phyloP scores from a whole-genome alignment of 345 rosid genomes.

The Hirschfeldia incana region DNA sequence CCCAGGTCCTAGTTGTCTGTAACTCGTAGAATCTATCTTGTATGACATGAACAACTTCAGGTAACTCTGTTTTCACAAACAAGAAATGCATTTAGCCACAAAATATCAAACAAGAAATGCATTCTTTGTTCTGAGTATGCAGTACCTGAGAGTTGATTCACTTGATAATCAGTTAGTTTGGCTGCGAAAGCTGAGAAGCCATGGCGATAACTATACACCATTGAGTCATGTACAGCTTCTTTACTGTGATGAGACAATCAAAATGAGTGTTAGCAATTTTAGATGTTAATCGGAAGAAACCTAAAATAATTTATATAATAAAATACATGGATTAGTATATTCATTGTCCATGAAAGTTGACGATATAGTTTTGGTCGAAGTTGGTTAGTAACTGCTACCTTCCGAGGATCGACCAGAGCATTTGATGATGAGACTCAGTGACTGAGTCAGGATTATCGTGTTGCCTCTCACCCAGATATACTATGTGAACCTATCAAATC shows the following conservation, averaged over 20 bases:
- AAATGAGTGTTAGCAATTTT: background rate
- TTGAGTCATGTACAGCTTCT: conserved; percentile 45
- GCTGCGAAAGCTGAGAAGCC: conserved; percentile 78
- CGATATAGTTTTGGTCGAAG: background rate
- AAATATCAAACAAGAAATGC: background rate
- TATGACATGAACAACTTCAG: conserved; percentile 61
- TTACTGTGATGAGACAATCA: conserved; percentile 44
- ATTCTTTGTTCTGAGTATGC: background rate
- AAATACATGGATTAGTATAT: background rate
- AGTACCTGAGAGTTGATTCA: conserved; percentile 51
- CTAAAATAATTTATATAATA: background rate
- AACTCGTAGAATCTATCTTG: conserved; percentile 53
- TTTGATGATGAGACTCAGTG: conserved; percentile 57
- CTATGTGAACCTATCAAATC: conserved; percentile 54
- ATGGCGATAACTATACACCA: conserved; percentile 70
- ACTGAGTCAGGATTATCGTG: conserved; percentile 44
- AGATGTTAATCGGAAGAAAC: background rate
- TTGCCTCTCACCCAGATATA: conserved; percentile 59
- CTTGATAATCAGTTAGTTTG: conserved; percentile 55
- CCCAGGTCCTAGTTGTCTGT: conserved; percentile 75
- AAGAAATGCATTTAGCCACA: background rate
- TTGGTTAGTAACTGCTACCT: conserved; percentile 42
- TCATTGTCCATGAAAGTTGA: background rate
- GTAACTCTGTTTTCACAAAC: conserved; percentile 39
- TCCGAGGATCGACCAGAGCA: conserved; percentile 60